phyloP scores from a whole-genome alignment of 306 rosid species.

The Trifolium pratense region DNA sequence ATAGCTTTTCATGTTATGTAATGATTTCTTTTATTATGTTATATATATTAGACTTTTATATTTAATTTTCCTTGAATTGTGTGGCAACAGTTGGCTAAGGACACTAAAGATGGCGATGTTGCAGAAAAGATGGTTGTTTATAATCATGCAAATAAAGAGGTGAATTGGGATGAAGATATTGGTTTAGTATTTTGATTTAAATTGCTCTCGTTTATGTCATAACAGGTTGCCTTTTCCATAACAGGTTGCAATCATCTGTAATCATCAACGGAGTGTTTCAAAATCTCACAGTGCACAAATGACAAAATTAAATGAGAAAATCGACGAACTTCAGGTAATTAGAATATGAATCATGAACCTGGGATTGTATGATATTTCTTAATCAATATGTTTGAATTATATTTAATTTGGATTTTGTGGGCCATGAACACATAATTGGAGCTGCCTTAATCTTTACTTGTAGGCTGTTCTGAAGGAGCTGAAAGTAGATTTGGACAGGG shows the following conservation, averaged over 20 bases:
- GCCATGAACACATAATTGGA: conserved; percentile 28
- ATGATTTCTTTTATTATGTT: conserved; percentile 27
- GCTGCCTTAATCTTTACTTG: conserved; percentile 39
- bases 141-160: conserved; percentile 95
- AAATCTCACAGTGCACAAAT: conserved; percentile 85
- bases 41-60: conserved; percentile 21
- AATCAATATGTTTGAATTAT: conserved; percentile 28
- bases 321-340: conserved; percentile 82
- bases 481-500: conserved; percentile 83
- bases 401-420: conserved; percentile 17
- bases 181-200: conserved; percentile 29
- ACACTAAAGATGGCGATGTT: conserved; percentile 75
- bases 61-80: conserved; percentile 36
- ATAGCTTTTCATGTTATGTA: conserved; percentile 21
- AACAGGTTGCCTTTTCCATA: conserved; percentile 33
- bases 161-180: conserved; percentile 41
- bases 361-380: conserved; percentile 26
- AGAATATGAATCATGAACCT: conserved; percentile 27
- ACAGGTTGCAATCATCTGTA: conserved; percentile 98
- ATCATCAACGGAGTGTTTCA: conserved; percentile 97
- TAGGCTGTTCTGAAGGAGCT: conserved; percentile 83
- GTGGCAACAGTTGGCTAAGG: conserved; percentile 71
- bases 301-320: conserved; percentile 77
- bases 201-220: conserved; percentile 33
- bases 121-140: conserved; percentile 76